A percentile compares a stretch with the other conserved stretches of the same genome.
Conservation (phyloP, 2,329 filamentous ascomycete genomes). For the Arthrobotrys musiformis region DNA sequence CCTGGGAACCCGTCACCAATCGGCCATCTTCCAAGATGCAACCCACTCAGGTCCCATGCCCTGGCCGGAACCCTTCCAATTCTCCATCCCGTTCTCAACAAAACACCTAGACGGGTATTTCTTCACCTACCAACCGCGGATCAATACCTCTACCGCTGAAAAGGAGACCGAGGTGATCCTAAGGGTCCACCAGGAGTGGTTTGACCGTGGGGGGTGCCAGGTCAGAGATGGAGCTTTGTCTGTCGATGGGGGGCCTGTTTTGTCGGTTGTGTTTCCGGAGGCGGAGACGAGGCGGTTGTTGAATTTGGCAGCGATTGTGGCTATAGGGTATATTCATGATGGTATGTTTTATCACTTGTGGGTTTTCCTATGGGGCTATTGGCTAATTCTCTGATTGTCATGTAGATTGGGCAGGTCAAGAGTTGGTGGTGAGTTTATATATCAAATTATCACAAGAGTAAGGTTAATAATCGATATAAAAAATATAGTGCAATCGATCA, state of each 20-base stretch:
- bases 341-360: background rate
- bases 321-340: constrained; percentile 18
- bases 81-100: constrained; percentile 4
- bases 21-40: background rate
- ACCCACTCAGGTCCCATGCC: background rate
- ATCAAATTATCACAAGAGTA: background rate
- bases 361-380: background rate
- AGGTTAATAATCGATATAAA: background rate
- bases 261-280: constrained; percentile 11
- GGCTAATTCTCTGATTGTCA: background rate
- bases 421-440: background rate
- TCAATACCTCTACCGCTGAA: constrained; percentile 1
- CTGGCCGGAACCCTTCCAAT: background rate
- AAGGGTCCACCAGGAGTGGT: constrained; percentile 12
- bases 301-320: constrained; percentile 11
- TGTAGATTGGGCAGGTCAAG: constrained; percentile 10
- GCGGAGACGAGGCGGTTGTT: background rate
- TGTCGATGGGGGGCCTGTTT: background rate
- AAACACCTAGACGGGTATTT: constrained; percentile 6
- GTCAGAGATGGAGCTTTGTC: constrained; percentile 12
- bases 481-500: background rate
- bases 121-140: constrained; percentile 7
- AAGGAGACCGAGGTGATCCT: constrained; percentile 11
- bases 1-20: constrained; percentile 10
- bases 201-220: constrained; percentile 9